Evolutionary conservation across 495 filamentous ascomycete species (phyloP), one percentile per base, ranked within the genome.

Genomic region (Saxispiralis lemnorum): DNA sequence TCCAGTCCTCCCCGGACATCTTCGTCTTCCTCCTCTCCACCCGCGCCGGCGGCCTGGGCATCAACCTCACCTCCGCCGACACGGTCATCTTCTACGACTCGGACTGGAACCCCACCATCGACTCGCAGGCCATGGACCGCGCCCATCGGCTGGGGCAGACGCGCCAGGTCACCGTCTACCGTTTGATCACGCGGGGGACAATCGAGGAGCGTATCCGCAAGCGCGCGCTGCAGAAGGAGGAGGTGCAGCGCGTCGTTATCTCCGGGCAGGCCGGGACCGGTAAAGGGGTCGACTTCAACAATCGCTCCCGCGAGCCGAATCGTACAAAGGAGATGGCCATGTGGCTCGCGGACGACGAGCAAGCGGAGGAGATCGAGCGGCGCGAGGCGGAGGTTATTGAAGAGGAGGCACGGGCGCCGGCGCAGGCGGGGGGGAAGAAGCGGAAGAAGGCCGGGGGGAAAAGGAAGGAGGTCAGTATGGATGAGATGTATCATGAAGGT

Each of bases 11-110:
- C 15, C 76, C 84, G 0, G 84, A 93, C 7, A 89, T 96, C 51
- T 97, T 97, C 61, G 79, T 97, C 45, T 97, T 97, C 72, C 66
- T 97, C 16, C 71, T 97, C 14, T 89, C 82, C 20, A 97, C 92
- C 2, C 85, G 89, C 61, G 92, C 89, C 24, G 89, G 89, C 73
- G 89, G 89, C 63, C 72, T 97, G 30, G 89, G 89, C 63, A 96
- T 97, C 70, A 97, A 97, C 57, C 67, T 97, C 51, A 97, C 89
- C 1, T 76, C 79, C 15, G 89, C 82, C 35, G 75, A 79, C 51
- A 97, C 88, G 6, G 89, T 97, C 59, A 97, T 97, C 59, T 97
- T 97, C 72, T 97, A 97, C 69, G 89, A 97, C 54, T 93, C 83
- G 9, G 89, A 97, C 59, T 97, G 89, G 89, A 97, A 97, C 60